Base-by-base conservation (phyloP, 192 early-diverging fungal genomes). In the Spizellomyces punctatus region DNA sequence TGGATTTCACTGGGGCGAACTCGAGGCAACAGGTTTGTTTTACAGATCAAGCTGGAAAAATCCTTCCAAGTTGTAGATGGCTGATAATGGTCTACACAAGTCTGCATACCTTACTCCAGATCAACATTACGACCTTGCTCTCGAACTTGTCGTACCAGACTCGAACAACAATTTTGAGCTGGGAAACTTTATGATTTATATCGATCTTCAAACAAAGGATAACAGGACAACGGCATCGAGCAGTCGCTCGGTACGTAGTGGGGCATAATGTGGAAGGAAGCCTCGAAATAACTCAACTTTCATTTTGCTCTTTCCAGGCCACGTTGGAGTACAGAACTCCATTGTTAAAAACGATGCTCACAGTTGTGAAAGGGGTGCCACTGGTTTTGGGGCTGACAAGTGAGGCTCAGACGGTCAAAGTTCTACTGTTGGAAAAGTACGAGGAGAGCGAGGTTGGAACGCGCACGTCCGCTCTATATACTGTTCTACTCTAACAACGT, bases 101-200 rank as follows among this genome's bases (percentile, higher is more conserved):
- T 56, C 46, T 9, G 48, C 68, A 16, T 66, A 58, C 43, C 47
- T 76, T 47, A 76, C 67, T 0, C 80, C 76, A 10, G 79, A 81
- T 41, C 89, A 92, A 75, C 82, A 81, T 36, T 92, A 92, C 80
- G 77, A 81, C 8, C 77, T 91, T 6, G 68, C 67, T 4, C 52
- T 92, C 56, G 78, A 86, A 7, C 80, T 92, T 9, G 46, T 63
- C 5, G 87, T 88, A 42, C 91, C 91, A 3, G 81, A 86, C 45
- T 87, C 89, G 0, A 79, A 82, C 8, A 36, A 70, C 17, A 92
- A 92, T 80, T 77, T 81, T 21, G 60, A 78, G 16, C 65, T 87
- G 43, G 83, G 84, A 12, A 89, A 85, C 77, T 90, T 92, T 70
- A 92, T 92, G 91, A 82, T 92, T 17, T 56, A 67, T 14, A 36